Evolutionary conservation across 495 filamentous ascomycete species (phyloP), one percentile per base, ranked within the genome.

Genomic region (Pyronema omphalodes): DNA sequence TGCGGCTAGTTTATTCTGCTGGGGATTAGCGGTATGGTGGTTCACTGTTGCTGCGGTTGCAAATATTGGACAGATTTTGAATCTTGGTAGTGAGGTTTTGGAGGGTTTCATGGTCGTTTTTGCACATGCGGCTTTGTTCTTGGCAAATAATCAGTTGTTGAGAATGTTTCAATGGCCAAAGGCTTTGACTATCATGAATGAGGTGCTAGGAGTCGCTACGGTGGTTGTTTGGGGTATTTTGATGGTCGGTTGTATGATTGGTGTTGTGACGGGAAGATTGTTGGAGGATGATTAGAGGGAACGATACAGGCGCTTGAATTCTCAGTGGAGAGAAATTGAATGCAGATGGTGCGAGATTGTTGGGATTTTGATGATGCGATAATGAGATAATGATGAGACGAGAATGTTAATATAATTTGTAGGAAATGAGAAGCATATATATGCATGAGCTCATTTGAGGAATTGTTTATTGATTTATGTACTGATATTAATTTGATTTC

Each of bases 1-100:
- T 11, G 40, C 53, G 0, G 17, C 53, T 17, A 37, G 55, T 0
- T 44, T 64, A n/a, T 58, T 60, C 43, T 63, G 63, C 15, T 64
- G 61, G 61, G 61, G 61, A 3, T 36, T 64, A 5, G 44, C 61
- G 29, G 11, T 60, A 3, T 64, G 61, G 61, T 54, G 63, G 51
- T 64, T 64, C 19, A 9, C 55, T 7, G 39, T 64, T 17, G 60
- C 61, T 2, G 51, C 55, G 7, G 39, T 44, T 7, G 50, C 47
- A 6, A 43, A 18, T 9, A 29, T 59, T 41, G 29, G 45, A 9
- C 35, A 53, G 15, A 59, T 63, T 60, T 58, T 52, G 37, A 54
- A 0, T 36, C 52, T n/a, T 49, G 62, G 46, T 36, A 57, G 48
- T 11, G 63, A 63, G 35, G 52, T 59, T 49, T 56, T 63, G 54